These are phyloP conservation scores for Cercophora sp. DNA, from an alignment of 495 filamentous ascomycete species.

Conservation along the genomic window DNA sequence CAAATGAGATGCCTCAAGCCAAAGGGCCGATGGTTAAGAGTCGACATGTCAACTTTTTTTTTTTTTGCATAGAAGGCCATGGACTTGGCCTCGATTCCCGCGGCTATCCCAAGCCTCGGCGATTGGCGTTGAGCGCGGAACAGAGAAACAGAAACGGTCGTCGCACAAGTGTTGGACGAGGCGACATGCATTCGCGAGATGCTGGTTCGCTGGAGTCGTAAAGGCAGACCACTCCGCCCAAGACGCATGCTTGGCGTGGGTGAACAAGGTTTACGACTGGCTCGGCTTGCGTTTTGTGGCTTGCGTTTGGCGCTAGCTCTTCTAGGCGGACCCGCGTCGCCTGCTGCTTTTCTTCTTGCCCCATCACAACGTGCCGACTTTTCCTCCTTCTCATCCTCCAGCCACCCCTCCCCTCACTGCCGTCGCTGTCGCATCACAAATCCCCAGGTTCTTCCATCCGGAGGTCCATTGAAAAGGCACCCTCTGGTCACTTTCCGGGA, in stretches of 20 bases:
- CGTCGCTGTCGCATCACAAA: too few relatives aligned
- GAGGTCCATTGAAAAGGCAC: too few relatives aligned
- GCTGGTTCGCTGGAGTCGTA: slow-evolving; percentile 3
- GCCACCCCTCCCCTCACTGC: slow-evolving; percentile 8
- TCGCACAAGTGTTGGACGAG: slow-evolving; percentile 3
- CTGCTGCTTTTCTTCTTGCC: slow-evolving; percentile 1
- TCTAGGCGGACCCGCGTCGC: neutral
- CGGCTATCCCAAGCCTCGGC: too few relatives aligned
- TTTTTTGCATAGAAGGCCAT: too few relatives aligned
- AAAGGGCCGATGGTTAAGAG: too few relatives aligned
- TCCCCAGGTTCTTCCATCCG: too few relatives aligned
- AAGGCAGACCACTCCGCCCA: neutral
- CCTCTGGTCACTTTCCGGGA: too few relatives aligned
- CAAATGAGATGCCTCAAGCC: too few relatives aligned
- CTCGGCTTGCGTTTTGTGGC: slow-evolving; percentile 5
- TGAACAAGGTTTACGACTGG: neutral
- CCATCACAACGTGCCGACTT: slow-evolving; percentile 4
- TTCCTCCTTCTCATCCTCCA: slow-evolving; percentile 13
- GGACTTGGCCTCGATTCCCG: too few relatives aligned
- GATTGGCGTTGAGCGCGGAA: neutral
- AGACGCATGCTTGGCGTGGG: slow-evolving; percentile 5
- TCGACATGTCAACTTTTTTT: too few relatives aligned
- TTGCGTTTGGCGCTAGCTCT: slow-evolving; percentile 6
- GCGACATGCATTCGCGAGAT: slow-evolving; percentile 4
- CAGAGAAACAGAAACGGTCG: neutral